These are phyloP conservation scores for Xylariales sp. DNA, from an alignment of 2,329 filamentous ascomycete species.

Conservation along the genomic window DNA sequence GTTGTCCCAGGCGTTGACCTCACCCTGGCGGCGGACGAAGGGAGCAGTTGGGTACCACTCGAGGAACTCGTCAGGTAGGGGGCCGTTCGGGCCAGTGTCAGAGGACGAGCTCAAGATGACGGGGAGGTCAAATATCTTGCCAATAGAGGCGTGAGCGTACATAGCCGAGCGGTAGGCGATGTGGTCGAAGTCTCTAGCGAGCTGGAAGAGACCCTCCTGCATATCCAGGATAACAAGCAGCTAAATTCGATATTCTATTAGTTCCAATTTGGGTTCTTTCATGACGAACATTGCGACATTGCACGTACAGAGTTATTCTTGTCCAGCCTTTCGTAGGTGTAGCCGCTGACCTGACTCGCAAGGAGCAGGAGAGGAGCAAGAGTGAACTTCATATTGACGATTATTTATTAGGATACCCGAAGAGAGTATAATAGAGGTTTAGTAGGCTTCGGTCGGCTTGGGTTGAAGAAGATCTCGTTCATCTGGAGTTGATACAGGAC, in stretches of 20 bases:
- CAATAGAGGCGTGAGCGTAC: slow-evolving; percentile 62
- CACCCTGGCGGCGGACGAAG: slow-evolving; percentile 62
- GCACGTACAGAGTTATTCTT: slow-evolving; percentile 23
- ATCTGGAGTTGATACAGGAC: too few species aligned
- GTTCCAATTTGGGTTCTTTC: too few species aligned
- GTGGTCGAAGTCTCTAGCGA: slow-evolving; percentile 63
- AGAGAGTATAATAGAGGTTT: too few species aligned
- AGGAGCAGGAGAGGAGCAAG: slow-evolving; percentile 7
- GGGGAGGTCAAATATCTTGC: slow-evolving; percentile 62
- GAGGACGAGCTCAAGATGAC: slow-evolving; percentile 68
- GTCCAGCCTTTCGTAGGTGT: slow-evolving; percentile 29
- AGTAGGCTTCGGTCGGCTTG: too few species aligned
- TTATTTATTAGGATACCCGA: too few species aligned
- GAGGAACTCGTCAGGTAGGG: slow-evolving; percentile 63
- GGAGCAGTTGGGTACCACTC: slow-evolving; percentile 64
- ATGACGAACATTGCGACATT: too few species aligned
- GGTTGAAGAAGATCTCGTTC: too few species aligned
- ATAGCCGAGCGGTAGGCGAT: slow-evolving; percentile 64
- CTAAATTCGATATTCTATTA: too few species aligned
- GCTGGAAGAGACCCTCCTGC: slow-evolving; percentile 53
- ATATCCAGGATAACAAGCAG: slow-evolving; percentile 55
- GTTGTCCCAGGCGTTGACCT: slow-evolving; percentile 78
- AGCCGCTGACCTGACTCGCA: slow-evolving; percentile 10
- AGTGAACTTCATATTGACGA: slow-evolving; percentile 12
- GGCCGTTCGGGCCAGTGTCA: slow-evolving; percentile 65